phyloP scores from a whole-genome alignment of 106 monocot genomes.

The Dendrobium officinale region DNA sequence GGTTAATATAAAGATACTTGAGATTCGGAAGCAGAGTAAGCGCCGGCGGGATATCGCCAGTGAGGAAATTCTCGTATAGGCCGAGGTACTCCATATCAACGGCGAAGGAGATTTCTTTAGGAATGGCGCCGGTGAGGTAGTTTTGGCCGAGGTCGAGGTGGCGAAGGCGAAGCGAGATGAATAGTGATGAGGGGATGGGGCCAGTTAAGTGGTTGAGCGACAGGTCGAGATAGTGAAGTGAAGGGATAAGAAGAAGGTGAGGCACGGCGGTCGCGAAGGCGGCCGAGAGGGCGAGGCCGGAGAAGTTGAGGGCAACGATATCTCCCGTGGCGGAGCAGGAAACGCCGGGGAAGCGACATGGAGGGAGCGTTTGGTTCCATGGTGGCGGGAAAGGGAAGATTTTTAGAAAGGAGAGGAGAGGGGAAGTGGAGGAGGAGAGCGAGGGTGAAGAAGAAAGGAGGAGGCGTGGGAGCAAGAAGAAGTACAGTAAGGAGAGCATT shows the following conservation, averaged over 20 bases:
- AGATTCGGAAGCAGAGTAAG: constrained; percentile 43
- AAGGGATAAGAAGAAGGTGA: constrained; percentile 24
- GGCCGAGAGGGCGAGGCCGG: constrained; percentile 23
- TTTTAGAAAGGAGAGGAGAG: constrained; percentile 38
- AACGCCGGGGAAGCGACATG: constrained; percentile 44
- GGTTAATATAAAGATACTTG: constrained; percentile 29
- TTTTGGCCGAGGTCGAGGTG: constrained; percentile 38
- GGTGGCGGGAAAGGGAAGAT: constrained; percentile 31
- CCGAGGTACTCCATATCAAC: constrained; percentile 20
- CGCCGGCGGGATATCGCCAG: constrained; percentile 52
- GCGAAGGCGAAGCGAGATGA: constrained; percentile 21
- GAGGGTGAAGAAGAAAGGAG: background rate
- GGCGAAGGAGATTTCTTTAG: constrained; percentile 22
- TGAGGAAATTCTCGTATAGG: constrained; percentile 37
- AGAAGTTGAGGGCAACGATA: constrained; percentile 42
- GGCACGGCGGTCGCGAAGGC: constrained; percentile 18
- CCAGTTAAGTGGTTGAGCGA: constrained; percentile 48
- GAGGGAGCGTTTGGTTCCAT: constrained; percentile 31
- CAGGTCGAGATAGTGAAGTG: constrained; percentile 38
- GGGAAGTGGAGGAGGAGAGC: background rate
- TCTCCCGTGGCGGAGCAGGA: constrained; percentile 18
- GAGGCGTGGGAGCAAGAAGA: background rate
- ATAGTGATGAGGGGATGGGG: constrained; percentile 36
- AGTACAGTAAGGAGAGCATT: background rate
- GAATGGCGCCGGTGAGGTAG: constrained; percentile 46